Evolutionary conservation across 495 filamentous ascomycete genomes (phyloP), one percentile per base, ranked within the genome.

Genomic region (Xylaria flabelliformis): DNA sequence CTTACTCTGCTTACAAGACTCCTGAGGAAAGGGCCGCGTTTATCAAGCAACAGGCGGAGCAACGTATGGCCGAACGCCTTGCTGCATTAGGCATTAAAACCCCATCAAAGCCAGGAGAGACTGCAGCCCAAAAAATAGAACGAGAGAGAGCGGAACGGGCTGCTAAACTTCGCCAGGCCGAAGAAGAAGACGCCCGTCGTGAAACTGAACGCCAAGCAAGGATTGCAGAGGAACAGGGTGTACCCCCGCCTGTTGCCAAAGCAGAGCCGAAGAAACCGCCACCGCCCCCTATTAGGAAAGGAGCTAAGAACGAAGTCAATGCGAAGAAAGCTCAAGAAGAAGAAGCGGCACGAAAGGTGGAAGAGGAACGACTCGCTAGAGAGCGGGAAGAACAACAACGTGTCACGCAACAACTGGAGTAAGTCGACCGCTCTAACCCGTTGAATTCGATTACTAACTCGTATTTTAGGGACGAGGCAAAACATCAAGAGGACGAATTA

Each of bases 41-140:
- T 80, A 97, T 98, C 74, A 96, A 96, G 79, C 94, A 98, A 80
- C 95, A 97, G 79, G 97, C 97, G 15, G 94, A 98, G 80, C 93
- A 94, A 78, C 92, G 95, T 58, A 98, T 99, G 92, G 94, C 95
- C n/a, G 97, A 98, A 80, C 90, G 96, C 63, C 90, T 99, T 73
- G 97, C 97, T 56, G 96, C 95, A 59, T 88, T 97, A 68, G 96
- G 96, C 21, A 88, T 99, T 74, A 96, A 94, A 77, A 89, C 94
- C 36, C 89, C 92, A 39, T 83, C 88, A 3, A 92, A 89, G 71
- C 81, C 88, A 24, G 88, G 89, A 3, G 96, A 99, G 82, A 92
- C 91, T 34, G 82, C 94, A 2, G 86, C 90, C 65, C 94, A 98
- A 82, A 89, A 94, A 56, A 88, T 91, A 69, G 97, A 98, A 76